Percentiles rank a stretch among this genome's conserved stretches.
phyloP scores from a whole-genome alignment of 1,139 yeast species.

The Lodderomyces parapsilosis region DNA sequence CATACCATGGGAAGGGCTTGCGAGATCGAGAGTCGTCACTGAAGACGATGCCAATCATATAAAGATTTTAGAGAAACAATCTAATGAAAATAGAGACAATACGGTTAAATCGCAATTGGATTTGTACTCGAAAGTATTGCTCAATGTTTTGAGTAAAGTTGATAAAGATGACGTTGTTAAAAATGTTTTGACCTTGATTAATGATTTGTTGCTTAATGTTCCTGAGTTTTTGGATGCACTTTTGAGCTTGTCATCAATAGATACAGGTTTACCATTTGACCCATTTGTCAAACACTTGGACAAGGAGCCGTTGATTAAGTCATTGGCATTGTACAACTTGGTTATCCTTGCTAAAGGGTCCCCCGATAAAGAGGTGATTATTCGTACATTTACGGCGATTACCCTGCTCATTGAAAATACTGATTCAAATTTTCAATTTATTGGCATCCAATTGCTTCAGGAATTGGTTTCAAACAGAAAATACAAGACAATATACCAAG shows the following conservation, averaged over 20 bases:
- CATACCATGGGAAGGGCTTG: constrained; percentile 91
- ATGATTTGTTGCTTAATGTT: constrained; percentile 55
- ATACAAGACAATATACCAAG: constrained; percentile 62
- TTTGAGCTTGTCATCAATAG: constrained; percentile 44
- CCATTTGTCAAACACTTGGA: constrained; percentile 56
- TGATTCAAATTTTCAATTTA: constrained; percentile 55
- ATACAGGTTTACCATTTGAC: constrained; percentile 51
- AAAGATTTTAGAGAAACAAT: constrained; percentile 61
- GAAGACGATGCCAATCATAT: constrained; percentile 66
- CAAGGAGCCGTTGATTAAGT: constrained; percentile 45
- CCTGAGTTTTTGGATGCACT: constrained; percentile 48
- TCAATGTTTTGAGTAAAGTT: constrained; percentile 53
- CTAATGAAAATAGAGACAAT: constrained; percentile 35
- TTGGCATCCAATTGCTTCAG: constrained; percentile 67
- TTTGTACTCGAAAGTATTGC: constrained; percentile 56
- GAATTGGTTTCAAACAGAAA: constrained; percentile 57
- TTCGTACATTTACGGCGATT: constrained; percentile 44
- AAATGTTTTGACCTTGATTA: constrained; percentile 66
- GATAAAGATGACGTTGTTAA: constrained; percentile 71
- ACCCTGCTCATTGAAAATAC: constrained; percentile 45
- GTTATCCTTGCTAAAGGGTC: constrained; percentile 32
- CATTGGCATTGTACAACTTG: constrained; percentile 47
- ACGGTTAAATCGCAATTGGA: constrained; percentile 47
- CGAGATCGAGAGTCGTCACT: constrained; percentile 68
- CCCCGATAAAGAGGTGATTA: constrained; percentile 34